Base-by-base conservation (phyloP, 345 rosid species). In the Syzygium jambos region DNA sequence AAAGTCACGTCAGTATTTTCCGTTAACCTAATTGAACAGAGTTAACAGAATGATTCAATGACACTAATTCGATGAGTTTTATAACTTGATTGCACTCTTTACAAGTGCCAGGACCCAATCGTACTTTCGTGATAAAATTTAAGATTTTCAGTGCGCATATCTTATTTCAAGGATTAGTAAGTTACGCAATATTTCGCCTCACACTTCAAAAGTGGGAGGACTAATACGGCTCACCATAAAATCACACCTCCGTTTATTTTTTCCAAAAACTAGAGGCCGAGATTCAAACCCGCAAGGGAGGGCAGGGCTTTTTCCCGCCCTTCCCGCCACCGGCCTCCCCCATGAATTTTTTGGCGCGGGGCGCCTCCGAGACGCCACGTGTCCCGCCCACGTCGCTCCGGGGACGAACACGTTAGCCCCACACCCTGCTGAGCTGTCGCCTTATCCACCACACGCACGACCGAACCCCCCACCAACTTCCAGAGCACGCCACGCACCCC, bases 161-260 rank as follows among this genome's bases (percentile, higher is more conserved):
- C 4, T 30, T 16, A 7, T 8, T 1, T 8, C 2, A 0, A 6
- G 4, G 2, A 73, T 9, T 0, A 2, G 7, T 17, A 0, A 34
- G 25, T 19, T 2, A 2, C 2, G 13, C 49, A 73, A 4, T 73
- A 73, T 73, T 34, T 34, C 0, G 2, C 7, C 14, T 2, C 46
- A 5, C 5, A 43, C 46, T 43, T 43, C 46, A 43, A 43, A 43
- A 43, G 46, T 43, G 46, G 46, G 46, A 43, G 46, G 46, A 43
- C 46, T 43, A 43, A 43, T 43, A 43, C 46, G 7, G 46, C 46
- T 43, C 46, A 43, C 46, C 46, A 43, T 43, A 43, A 43, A 43
- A 43, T 43, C 46, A 6, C 6, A 43, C 46, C 46, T 5, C 46
- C 46, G 46, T 43, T 43, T 43, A 43, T 43, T 5, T 43, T 43